Evolutionary conservation across 148 eudicot species (phyloP).

Genomic region (Suaeda aralocaspica): DNA sequence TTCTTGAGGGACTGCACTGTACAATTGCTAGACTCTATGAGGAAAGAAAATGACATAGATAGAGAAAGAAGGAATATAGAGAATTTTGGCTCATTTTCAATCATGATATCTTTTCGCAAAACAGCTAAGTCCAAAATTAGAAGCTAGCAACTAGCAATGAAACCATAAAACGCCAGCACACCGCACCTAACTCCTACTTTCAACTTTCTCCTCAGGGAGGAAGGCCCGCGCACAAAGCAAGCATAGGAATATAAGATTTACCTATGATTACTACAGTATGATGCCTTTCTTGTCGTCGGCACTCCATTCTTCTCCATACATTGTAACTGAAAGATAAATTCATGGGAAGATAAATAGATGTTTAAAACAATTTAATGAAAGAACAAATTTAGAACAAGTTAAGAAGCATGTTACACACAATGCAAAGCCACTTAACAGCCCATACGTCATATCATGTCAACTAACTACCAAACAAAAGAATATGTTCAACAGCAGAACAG

Average conservation of each 20-base stretch:
- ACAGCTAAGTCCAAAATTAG: not conserved
- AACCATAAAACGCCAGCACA: not conserved
- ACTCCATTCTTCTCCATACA: conserved; percentile 69
- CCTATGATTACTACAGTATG: conserved; percentile 87
- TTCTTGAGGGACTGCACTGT: too few relatives aligned
- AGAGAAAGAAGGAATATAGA: not conserved
- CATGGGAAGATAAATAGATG: not conserved
- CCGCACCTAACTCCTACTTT: not conserved
- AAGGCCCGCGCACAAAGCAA: conserved; percentile 1
- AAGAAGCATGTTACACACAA: not conserved
- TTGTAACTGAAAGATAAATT: conserved; percentile 51
- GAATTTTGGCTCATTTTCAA: not conserved
- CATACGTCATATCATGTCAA: not conserved
- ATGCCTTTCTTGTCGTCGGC: conserved; percentile 51
- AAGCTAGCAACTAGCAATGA: not conserved
- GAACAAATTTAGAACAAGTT: not conserved
- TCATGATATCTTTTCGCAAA: not conserved
- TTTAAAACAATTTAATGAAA: not conserved
- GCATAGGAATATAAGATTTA: conserved; percentile 21
- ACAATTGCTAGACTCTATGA: not conserved
- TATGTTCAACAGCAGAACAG: not conserved
- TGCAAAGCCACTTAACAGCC: not conserved
- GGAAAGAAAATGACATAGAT: not conserved
- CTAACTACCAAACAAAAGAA: not conserved
- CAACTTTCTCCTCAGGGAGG: not conserved